phyloP scores from a whole-genome alignment of 1,284 basidiomycete species.

The Chalciporus sp. region DNA sequence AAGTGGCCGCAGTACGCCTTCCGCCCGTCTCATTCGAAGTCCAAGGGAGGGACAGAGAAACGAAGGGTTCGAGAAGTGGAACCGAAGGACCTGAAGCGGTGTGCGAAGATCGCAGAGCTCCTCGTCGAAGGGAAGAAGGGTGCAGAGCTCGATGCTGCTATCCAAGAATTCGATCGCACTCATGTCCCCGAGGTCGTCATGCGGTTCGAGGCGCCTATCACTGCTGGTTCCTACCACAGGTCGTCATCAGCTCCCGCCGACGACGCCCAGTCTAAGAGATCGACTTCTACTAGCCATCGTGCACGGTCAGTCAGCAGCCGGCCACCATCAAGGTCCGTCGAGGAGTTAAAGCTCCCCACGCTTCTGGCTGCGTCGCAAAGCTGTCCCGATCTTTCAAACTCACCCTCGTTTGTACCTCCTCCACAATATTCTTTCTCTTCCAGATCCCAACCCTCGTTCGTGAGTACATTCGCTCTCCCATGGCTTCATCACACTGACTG shows the following conservation, averaged over 20 bases:
- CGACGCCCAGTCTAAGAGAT: conserved; percentile 15
- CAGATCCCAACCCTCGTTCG: conserved; percentile 48
- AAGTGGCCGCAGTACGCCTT: conserved; percentile 75
- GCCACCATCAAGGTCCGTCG: conserved; percentile 13
- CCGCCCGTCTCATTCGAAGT: conserved; percentile 58
- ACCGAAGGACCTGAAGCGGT: conserved; percentile 69
- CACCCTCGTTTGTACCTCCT: conserved; percentile 30
- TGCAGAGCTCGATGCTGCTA: conserved; percentile 64
- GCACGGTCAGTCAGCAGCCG: conserved; percentile 31
- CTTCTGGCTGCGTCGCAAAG: conserved; percentile 24
- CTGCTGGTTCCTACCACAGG: conserved; percentile 58
- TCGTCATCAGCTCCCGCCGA: conserved; percentile 49
- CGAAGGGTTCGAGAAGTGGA: conserved; percentile 68
- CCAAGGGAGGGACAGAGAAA: conserved; percentile 49
- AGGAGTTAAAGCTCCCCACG: conserved; percentile 3
- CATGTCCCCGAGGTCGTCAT: conserved; percentile 67
- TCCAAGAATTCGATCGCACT: conserved; percentile 71
- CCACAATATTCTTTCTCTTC: conserved; percentile 36
- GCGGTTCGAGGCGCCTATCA: conserved; percentile 72
- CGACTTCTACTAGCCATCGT: conserved; percentile 13
- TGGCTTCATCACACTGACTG: conserved; percentile 7
- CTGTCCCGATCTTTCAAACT: conserved; percentile 31
- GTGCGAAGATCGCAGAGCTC: conserved; percentile 76
- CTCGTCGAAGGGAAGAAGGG: conserved; percentile 76
- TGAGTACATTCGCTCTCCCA: conserved; percentile 37